Conservation (phyloP, 306 rosid genomes). For the Crotalaria pallida region DNA sequence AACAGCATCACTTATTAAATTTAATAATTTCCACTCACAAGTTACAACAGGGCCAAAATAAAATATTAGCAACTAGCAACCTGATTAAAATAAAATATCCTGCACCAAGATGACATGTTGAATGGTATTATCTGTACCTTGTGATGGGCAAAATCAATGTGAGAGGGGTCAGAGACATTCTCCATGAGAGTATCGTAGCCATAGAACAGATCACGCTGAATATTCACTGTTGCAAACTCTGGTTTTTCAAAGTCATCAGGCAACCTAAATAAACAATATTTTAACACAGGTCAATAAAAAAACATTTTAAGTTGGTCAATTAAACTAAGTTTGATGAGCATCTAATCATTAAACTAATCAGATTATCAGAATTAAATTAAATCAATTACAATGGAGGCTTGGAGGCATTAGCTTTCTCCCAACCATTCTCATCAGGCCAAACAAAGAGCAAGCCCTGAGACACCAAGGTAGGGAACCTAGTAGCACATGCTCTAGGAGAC, state of each 20-base stretch:
- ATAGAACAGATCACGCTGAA: constrained; percentile 98
- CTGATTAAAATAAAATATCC: not conserved
- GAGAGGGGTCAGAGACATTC: constrained; percentile 97
- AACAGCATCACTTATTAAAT: not conserved
- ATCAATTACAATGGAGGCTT: constrained; percentile 69
- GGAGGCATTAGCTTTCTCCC: constrained; percentile 82
- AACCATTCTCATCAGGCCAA: constrained; percentile 97
- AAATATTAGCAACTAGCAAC: constrained; percentile 10
- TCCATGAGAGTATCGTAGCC: constrained; percentile 98
- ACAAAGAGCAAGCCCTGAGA: constrained; percentile 97
- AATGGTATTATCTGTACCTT: constrained; percentile 46
- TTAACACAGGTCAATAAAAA: not conserved
- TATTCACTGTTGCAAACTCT: constrained; percentile 86
- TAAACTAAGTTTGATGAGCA: constrained; percentile 1
- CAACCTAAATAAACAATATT: constrained; percentile 50
- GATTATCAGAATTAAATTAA: constrained; percentile 16
- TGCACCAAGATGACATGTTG: not conserved
- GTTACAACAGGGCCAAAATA: not conserved
- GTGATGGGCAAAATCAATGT: constrained; percentile 97
- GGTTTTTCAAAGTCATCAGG: constrained; percentile 78
- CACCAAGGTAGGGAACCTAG: constrained; percentile 69
- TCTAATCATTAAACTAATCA: constrained; percentile 8
- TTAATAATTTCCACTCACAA: not conserved
- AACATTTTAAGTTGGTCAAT: not conserved
- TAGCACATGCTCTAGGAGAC: constrained; percentile 82